Evolutionary conservation across 306 rosid species (phyloP), one percentile per base, ranked within the genome.

Genomic region (Rosa rugosa): DNA sequence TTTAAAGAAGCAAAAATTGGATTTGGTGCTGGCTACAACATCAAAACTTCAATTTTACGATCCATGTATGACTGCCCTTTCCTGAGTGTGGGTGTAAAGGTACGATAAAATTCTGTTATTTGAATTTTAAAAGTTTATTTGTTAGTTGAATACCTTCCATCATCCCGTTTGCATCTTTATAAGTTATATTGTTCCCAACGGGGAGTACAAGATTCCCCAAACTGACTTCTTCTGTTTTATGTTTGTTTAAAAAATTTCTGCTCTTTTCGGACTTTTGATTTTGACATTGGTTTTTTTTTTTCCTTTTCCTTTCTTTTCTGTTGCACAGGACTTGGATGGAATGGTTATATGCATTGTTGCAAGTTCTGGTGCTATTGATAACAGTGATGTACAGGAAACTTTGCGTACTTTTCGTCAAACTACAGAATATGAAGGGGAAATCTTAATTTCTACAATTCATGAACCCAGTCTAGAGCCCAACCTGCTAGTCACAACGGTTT

Each of bases 11-110:
- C 93, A 56, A 92, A 90, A 73, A 78, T 95, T 79, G 97, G 99
- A 86, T 89, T 95, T 86, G 99, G 99, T 82, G 90, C 92, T 68
- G 98, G 97, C 64, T 82, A 90, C 81, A 85, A 85, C 87, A 77
- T 90, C 64, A 82, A 86, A 84, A 88, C 88, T 76, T 92, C 98
- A 80, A 88, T 95, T 83, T 77, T 87, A 79, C 86, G 87, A 75
- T 84, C 96, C 77, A 77, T 87, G 76, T 87, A 85, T 78, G 99
- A 95, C 78, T 87, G 99, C 83, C 98, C 97, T 75, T 92, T 95
- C 86, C 94, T 95, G 45, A 85, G 87, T 83, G 82, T 76, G 62
- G 86, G 85, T 71, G 91, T 91, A 69, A 90, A 95, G 99, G 99
- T 95, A 89, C 75, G 79, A 54, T 65, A 53, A 5, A 31, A 22